Base-by-base conservation (phyloP, 1,284 basidiomycete genomes). In the Trichosporon faecale region DNA sequence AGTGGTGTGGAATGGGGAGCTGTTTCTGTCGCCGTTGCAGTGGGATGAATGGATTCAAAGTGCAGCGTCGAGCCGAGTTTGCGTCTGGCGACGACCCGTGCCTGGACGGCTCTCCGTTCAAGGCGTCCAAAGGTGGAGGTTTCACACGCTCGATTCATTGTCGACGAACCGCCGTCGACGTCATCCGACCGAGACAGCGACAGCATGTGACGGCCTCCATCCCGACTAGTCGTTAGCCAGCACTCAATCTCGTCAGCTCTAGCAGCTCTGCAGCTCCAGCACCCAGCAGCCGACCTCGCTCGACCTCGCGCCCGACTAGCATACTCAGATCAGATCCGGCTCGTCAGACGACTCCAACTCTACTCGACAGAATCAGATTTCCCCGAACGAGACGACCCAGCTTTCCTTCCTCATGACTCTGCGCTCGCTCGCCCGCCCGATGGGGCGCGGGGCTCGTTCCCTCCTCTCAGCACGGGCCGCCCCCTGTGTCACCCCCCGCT, bases 91-190 rank as follows among this genome's bases (percentile, higher is more conserved):
- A 18, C 12, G 5, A 33, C 11, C 35, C 35, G 40, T 44, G 40
- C 40, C 40, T 44, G 40, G 40, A n/a, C 40, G 49, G 49, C 44
- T 46, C 44, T 46, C 49, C 49, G 49, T 9, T 52, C 21, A n/a
- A n/a, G n/a, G n/a, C n/a, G n/a, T n/a, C n/a, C n/a, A n/a, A n/a
- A n/a, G 49, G 49, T 52, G 49, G 49, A 52, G 49, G 49, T 52
- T 52, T 52, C 49, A 52, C 49, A 52, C 49, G 49, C 49, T 52
- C 21, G 49, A 52, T 52, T 52, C 49, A 52, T 52, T 52, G 49
- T 52, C n/a, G 49, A 4, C 49, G 35, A n/a, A 52, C 49, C 49
- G 49, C n/a, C 49, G 49, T 23, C 49, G 49, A 52, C 49, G 49
- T 52, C 49, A 52, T 52, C 49, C 49, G 9, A 46, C 44, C 16